Conservation (phyloP, 257 asterid species). For the Euphrasia confusa region DNA sequence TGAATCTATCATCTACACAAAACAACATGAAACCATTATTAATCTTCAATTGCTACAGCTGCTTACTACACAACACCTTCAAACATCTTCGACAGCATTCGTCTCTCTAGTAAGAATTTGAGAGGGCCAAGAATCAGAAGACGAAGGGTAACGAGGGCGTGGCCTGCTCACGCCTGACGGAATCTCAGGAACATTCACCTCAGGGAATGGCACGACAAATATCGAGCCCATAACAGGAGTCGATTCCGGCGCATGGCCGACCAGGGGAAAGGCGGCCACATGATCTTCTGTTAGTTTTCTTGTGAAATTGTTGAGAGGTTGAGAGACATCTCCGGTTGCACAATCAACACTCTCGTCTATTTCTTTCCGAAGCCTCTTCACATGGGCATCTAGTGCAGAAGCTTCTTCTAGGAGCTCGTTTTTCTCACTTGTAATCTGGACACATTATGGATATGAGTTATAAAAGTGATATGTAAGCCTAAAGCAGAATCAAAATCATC, state of each 20-base stretch:
- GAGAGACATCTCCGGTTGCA: slow-evolving; percentile 22
- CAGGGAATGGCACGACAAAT: slow-evolving; percentile 43
- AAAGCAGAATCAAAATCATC: not conserved
- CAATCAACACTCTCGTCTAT: slow-evolving; percentile 35
- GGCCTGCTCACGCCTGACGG: slow-evolving; percentile 52
- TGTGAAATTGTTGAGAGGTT: slow-evolving; percentile 21
- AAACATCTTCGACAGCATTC: slow-evolving; percentile 25
- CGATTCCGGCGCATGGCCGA: slow-evolving; percentile 29
- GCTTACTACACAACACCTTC: slow-evolving; percentile 4
- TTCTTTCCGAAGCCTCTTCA: slow-evolving; percentile 47
- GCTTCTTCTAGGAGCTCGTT: slow-evolving; percentile 62
- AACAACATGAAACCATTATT: slow-evolving; percentile 7
- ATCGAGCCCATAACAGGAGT: slow-evolving; percentile 36
- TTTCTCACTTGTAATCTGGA: slow-evolving; percentile 51
- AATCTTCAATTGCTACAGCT: slow-evolving; percentile 15
- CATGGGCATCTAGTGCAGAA: slow-evolving; percentile 44
- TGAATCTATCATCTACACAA: slow-evolving; percentile 20
- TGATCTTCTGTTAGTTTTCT: slow-evolving; percentile 30
- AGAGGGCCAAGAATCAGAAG: slow-evolving; percentile 59
- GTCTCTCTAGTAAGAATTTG: slow-evolving; percentile 41
- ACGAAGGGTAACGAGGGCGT: slow-evolving; percentile 60
- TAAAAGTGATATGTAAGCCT: not conserved
- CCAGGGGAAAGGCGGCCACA: slow-evolving; percentile 24
- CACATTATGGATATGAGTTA: not conserved
- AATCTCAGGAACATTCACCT: slow-evolving; percentile 25